Base-by-base conservation (phyloP, 2,329 filamentous ascomycete genomes). In the Zarea fungicola region DNA sequence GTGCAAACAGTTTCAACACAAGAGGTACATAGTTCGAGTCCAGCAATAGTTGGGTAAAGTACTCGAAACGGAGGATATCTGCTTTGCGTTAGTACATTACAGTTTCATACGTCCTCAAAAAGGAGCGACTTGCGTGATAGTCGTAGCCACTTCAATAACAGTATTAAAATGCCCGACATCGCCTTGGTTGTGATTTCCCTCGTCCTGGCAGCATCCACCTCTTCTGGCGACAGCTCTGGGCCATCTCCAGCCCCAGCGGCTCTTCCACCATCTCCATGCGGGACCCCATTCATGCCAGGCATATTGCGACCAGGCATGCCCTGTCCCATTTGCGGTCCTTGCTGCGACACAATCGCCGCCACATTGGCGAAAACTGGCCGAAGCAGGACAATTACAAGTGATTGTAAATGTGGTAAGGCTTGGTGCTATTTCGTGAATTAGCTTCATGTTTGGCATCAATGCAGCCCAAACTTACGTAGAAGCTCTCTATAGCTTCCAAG, bases 121-220 rank as follows among this genome's bases (percentile, higher is more conserved):
- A n/a, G n/a, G 10, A 3, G n/a, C 14, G 23, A 74, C 88, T 74
- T 73, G 95, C 89, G 93, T 50, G 90, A 96, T 47, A 95, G 74
- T 65, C 96, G 95, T 59, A 97, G 85, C 93, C 93, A 99, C 67
- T 97, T 99, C 52, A 97, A 65, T 37, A 97, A 69, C n/a, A 96
- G 73, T 23, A 99, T 72, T 23, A 99, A 70, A 48, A 90, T 86
- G 1, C 87, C 91, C n/a, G 90, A 93, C 19, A 96, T 85, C 1
- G 92, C 92, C 67, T 97, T 97, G 22, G 85, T 83, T 11, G 86
- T 86, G 44, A 99, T 91, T 65, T 99, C 93, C 49, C 92, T 81
- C 14, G 82, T 84, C 42, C 95, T 80, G 48, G 87, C 78, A 34
- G 84, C 83, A 64, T 97, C 91, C 14, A 95, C 69, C 58, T 96